These are phyloP conservation scores for Podospora pseudopauciseta DNA, from an alignment of 495 filamentous ascomycete species.

Conservation along the genomic window DNA sequence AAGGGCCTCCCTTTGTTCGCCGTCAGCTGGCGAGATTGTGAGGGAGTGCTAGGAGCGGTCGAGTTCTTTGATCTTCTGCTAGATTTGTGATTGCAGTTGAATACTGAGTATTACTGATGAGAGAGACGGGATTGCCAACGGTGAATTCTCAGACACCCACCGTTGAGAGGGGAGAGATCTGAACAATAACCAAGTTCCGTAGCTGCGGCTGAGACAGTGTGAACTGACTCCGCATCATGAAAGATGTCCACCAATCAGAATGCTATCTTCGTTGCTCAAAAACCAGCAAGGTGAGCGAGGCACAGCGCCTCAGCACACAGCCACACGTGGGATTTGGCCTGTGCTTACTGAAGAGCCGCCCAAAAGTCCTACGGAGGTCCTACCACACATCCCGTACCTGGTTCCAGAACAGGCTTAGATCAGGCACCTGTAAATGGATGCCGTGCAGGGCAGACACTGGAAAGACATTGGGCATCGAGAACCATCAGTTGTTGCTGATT, in stretches of 20 bases:
- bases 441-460: conserved; percentile 15
- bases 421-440: conserved; percentile 27
- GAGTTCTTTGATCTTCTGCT: not conserved
- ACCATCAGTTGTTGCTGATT: not conserved
- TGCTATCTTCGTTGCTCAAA: not conserved
- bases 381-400: conserved; percentile 17
- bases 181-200: not conserved
- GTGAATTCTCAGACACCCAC: not conserved
- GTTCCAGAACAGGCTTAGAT: conserved; percentile 28
- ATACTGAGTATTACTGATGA: not conserved
- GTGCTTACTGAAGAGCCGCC: conserved; percentile 13
- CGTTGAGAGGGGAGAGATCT: not conserved
- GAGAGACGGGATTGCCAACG: not conserved
- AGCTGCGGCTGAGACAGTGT: not conserved
- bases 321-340: conserved; percentile 17
- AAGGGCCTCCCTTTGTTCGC: not conserved
- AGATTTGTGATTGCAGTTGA: not conserved
- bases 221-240: not conserved
- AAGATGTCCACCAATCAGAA: not conserved
- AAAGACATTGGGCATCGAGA: conserved; percentile 15
- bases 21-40: not conserved
- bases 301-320: conserved; percentile 28
- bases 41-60: not conserved
- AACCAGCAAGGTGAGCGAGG: conserved; percentile 12
- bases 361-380: conserved; percentile 37